Conservation (phyloP, 2,329 filamentous ascomycete genomes). For the Dothistroma septosporum region DNA sequence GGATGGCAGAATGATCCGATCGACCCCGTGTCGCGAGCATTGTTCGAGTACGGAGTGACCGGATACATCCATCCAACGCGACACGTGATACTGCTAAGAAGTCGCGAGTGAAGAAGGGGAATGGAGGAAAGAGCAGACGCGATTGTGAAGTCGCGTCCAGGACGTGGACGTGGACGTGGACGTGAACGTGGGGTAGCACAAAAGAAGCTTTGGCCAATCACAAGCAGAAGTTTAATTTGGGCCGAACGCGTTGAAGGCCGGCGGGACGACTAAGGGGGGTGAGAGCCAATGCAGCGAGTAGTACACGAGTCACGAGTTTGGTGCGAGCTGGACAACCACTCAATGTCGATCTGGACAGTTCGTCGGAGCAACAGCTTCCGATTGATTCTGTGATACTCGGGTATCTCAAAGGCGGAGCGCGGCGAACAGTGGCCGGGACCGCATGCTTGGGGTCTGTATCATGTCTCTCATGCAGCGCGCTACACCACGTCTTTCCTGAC, state of each 20-base stretch:
- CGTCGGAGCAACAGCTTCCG: no score
- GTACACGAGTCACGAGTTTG: no score
- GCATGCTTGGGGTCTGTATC: no score
- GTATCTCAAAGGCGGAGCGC: no score
- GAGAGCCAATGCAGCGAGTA: not conserved
- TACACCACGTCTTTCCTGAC: no score
- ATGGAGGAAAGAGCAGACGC: conserved; percentile 1
- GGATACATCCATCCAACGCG: not conserved
- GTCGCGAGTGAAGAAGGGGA: not conserved
- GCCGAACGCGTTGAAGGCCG: not conserved
- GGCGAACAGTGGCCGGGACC: no score
- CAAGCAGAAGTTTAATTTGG: not conserved
- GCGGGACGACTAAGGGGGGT: not conserved
- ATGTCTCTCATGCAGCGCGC: no score
- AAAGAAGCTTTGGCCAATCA: not conserved
- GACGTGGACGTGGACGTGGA: no score
- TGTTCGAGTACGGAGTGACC: not conserved
- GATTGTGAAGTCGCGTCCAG: not conserved
- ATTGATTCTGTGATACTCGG: no score
- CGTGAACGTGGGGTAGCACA: not conserved
- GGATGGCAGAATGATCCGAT: not conserved
- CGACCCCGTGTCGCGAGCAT: not conserved
- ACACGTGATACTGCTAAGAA: conserved; percentile 6
- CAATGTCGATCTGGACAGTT: no score
- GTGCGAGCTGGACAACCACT: no score